phyloP scores from a whole-genome alignment of 345 rosid genomes.

The Gossypium thurberi region DNA sequence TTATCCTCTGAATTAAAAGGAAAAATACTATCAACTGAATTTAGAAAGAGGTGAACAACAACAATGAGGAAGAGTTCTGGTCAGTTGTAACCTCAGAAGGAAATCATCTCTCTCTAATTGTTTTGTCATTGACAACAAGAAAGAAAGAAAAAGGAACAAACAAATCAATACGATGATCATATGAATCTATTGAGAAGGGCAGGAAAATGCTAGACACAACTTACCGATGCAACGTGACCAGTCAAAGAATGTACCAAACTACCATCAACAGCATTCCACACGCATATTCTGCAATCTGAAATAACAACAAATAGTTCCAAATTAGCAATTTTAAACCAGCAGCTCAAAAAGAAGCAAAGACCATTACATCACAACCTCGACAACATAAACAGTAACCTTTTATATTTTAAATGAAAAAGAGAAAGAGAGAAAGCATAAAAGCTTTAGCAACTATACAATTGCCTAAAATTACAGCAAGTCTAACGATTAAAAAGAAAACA shows the following conservation, averaged over 20 bases:
- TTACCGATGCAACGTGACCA: slow-evolving; percentile 92
- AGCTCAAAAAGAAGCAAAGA: neutral
- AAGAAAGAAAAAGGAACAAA: neutral
- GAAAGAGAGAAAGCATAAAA: neutral
- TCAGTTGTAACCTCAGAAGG: neutral
- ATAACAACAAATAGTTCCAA: slow-evolving; percentile 14
- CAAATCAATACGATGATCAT: neutral
- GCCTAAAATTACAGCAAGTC: neutral
- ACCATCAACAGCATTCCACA: slow-evolving; percentile 99
- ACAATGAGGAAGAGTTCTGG: neutral
- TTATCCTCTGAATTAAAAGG: neutral
- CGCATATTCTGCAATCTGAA: slow-evolving; percentile 99
- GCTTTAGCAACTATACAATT: neutral
- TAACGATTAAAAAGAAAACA: neutral
- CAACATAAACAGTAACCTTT: neutral
- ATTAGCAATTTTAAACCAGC: slow-evolving; percentile 9
- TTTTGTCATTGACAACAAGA: neutral
- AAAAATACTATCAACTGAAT: neutral
- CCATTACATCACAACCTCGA: neutral
- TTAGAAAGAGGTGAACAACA: neutral
- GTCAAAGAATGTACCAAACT: slow-evolving; percentile 94
- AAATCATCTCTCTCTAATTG: neutral
- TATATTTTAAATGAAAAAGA: neutral
- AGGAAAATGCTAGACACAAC: slow-evolving; percentile 19
- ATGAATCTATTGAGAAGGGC: neutral